Evolutionary conservation across 495 filamentous ascomycete species (phyloP).

Genomic region (Neurospora sp.): DNA sequence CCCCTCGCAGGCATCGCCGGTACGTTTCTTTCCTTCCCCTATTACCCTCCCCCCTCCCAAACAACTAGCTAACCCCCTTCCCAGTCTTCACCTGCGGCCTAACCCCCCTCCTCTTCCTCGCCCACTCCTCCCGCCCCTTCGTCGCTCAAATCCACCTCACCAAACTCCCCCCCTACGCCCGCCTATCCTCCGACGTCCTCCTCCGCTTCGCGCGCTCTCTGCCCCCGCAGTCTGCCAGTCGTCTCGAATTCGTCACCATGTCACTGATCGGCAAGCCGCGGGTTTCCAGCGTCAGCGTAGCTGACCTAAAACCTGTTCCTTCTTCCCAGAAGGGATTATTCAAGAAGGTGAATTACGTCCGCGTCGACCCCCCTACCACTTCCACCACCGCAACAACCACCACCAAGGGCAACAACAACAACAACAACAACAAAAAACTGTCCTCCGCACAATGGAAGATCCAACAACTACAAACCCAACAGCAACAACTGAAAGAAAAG

Average conservation of each 20-base stretch:
- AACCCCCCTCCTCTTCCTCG: slow-evolving; percentile 56
- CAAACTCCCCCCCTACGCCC: slow-evolving; percentile 56
- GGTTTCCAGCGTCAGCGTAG: slow-evolving; percentile 32
- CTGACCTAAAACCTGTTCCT: slow-evolving; percentile 37
- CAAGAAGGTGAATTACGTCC: neutral
- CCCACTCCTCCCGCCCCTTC: slow-evolving; percentile 54
- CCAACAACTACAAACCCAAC: neutral
- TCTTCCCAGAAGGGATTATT: neutral
- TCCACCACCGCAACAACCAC: neutral
- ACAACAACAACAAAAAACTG: neutral
- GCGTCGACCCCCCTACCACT: neutral
- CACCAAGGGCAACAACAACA: no score
- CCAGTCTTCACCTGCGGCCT: slow-evolving; percentile 49
- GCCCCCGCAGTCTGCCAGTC: slow-evolving; percentile 42
- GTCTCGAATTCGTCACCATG: slow-evolving; percentile 62
- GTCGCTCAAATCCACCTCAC: slow-evolving; percentile 59
- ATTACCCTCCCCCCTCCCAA: neutral
- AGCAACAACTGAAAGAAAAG: neutral
- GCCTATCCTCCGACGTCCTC: slow-evolving; percentile 55
- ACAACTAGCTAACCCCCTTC: neutral
- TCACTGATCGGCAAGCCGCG: slow-evolving; percentile 49
- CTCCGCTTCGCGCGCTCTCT: slow-evolving; percentile 51
- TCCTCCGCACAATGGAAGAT: neutral
- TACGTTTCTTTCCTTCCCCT: slow-evolving; percentile 8
- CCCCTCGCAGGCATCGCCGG: slow-evolving; percentile 27